Conservation (phyloP, 1,284 basidiomycete species). For the Leccinum angustisporum region DNA sequence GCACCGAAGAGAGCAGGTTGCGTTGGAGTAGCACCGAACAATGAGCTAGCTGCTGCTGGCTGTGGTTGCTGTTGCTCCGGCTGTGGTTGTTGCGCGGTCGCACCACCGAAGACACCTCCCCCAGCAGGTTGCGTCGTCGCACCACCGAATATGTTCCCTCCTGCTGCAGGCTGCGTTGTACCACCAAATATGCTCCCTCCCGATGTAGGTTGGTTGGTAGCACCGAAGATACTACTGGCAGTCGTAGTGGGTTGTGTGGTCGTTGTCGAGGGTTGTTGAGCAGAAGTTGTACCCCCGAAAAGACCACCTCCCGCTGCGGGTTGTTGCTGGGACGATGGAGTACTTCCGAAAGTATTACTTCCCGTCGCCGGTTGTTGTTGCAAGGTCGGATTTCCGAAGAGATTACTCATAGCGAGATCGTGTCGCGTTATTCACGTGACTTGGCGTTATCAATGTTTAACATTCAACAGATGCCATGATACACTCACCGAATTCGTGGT, state of each 20-base stretch:
- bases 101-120: conserved; percentile 27
- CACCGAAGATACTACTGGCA: conserved; percentile 21
- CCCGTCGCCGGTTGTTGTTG: no score
- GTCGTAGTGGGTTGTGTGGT: conserved; percentile 11
- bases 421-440: no score
- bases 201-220: conserved; percentile 10
- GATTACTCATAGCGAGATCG: no score
- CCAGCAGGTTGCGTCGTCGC: conserved; percentile 14
- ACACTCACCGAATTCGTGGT: no score
- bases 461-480: no score
- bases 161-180: conserved; percentile 12
- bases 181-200: conserved; percentile 26
- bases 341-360: background rate
- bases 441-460: no score
- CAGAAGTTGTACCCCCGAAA: conserved; percentile 16
- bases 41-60: conserved; percentile 11
- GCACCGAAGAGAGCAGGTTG: conserved; percentile 26
- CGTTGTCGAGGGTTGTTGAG: conserved; percentile 16
- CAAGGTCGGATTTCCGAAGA: no score
- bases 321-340: conserved; percentile 20
- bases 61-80: conserved; percentile 15
- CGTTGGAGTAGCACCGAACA: conserved; percentile 18
- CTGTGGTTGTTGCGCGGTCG: conserved; percentile 18
- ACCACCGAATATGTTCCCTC: conserved; percentile 25
- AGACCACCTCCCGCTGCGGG: conserved; percentile 17